phyloP scores from a whole-genome alignment of 495 filamentous ascomycete genomes.

The Aspergillus diversus region DNA sequence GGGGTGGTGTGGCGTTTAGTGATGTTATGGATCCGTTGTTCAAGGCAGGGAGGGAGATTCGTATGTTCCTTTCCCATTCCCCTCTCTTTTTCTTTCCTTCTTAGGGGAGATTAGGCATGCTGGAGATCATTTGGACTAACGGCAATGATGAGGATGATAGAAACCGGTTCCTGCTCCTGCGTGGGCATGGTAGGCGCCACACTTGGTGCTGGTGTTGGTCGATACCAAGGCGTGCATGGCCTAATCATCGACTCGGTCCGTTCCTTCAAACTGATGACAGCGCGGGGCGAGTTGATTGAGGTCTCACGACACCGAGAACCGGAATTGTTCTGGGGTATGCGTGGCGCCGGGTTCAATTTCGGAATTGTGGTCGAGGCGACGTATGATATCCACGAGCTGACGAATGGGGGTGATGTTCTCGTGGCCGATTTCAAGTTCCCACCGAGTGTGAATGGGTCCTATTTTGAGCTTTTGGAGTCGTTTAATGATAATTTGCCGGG shows the following conservation, averaged over 20 bases:
- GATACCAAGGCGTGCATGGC: constrained; percentile 39
- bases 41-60: constrained; percentile 34
- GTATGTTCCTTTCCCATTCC: constrained; percentile 23
- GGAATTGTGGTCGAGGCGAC: constrained; percentile 49
- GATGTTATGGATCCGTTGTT: constrained; percentile 29
- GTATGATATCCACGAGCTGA: constrained; percentile 32
- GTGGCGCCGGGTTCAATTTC: constrained; percentile 50
- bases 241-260: constrained; percentile 38
- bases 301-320: constrained; percentile 37
- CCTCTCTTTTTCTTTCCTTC: too few species aligned
- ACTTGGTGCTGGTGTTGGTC: constrained; percentile 46
- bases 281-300: constrained; percentile 33
- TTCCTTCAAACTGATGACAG: constrained; percentile 36
- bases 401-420: constrained; percentile 32
- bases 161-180: constrained; percentile 29
- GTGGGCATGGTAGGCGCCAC: constrained; percentile 40
- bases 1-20: constrained; percentile 20
- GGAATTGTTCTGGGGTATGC: constrained; percentile 42
- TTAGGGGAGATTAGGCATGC: too few species aligned
- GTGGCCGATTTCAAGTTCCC: constrained; percentile 35
- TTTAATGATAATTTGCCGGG: constrained; percentile 28
- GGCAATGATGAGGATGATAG: constrained; percentile 9
- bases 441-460: constrained; percentile 17
- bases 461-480: constrained; percentile 31
- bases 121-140: background rate